Percentiles rank a stretch among this genome's conserved stretches.
Evolutionary conservation across 768 basidiomycete species (phyloP).

Genomic region (Calocera cornea): DNA sequence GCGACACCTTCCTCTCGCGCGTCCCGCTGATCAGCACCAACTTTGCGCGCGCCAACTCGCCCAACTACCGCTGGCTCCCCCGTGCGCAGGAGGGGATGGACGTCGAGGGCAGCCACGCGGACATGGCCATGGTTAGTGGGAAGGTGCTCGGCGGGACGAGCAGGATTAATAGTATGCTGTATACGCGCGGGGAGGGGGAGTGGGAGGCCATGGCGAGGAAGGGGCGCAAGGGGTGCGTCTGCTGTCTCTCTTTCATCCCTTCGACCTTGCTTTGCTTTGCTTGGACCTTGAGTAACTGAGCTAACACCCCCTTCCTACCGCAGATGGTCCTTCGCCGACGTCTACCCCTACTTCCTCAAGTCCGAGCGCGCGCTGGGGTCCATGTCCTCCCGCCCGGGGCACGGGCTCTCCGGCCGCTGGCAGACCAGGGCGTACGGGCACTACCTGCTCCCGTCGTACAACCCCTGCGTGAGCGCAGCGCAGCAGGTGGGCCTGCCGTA

Average conservation of each 20-base stretch:
- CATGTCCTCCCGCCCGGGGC: conserved; percentile 11
- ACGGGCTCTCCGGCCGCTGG: conserved; percentile 25
- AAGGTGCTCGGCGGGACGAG: conserved; percentile 24
- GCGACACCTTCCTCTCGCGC: conserved; percentile 22
- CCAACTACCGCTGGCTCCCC: conserved; percentile 1
- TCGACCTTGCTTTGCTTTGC: background rate
- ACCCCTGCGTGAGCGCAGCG: background rate
- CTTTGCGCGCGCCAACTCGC: conserved; percentile 2
- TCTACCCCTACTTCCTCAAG: conserved; percentile 21
- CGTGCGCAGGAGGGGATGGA: background rate
- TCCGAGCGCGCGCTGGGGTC: conserved; percentile 16
- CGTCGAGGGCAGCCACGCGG: background rate
- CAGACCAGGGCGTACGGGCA: conserved; percentile 31
- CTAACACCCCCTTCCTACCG: too few species aligned
- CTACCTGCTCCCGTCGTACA: conserved; percentile 21
- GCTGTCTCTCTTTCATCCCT: background rate
- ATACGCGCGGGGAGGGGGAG: conserved; percentile 16
- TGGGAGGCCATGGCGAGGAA: background rate
- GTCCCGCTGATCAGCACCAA: conserved; percentile 26
- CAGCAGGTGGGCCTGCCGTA: background rate
- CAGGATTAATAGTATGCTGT: conserved; percentile 23
- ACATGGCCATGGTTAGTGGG: conserved; percentile 1
- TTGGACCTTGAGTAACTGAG: too few species aligned
- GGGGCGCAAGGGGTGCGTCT: background rate
- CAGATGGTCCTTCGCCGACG: conserved; percentile 22